Evolutionary conservation across 331 rosid genomes (phyloP).

Genomic region (Quercus lobata): DNA sequence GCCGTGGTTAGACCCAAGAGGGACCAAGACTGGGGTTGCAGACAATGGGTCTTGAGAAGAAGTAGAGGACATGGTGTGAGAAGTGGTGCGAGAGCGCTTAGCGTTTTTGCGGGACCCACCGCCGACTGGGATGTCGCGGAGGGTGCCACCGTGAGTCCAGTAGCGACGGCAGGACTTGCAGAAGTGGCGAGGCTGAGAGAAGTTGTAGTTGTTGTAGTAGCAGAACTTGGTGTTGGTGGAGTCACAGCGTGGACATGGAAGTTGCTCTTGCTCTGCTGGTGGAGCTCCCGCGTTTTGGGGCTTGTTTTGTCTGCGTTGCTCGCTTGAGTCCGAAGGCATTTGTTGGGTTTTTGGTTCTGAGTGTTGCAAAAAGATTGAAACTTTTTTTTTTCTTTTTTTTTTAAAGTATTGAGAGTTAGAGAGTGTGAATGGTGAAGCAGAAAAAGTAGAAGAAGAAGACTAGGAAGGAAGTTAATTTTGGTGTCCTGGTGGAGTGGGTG

Average conservation of each 20-base stretch:
- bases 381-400: neutral
- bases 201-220: conserved; percentile 92
- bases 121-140: conserved; percentile 89
- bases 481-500: neutral
- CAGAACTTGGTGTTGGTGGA: conserved; percentile 92
- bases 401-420: neutral
- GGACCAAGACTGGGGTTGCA: conserved; percentile 33
- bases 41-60: conserved; percentile 20
- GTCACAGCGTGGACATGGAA: conserved; percentile 89
- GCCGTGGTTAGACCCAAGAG: conserved; percentile 23
- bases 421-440: neutral
- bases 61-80: conserved; percentile 7
- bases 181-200: conserved; percentile 93
- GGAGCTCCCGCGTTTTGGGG: conserved; percentile 38
- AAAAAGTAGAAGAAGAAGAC: neutral
- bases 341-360: neutral
- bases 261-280: conserved; percentile 80
- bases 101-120: conserved; percentile 89
- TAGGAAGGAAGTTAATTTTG: neutral
- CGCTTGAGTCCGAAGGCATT: conserved; percentile 61
- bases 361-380: neutral
- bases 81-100: conserved; percentile 65
- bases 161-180: conserved; percentile 95
- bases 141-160: conserved; percentile 97
- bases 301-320: conserved; percentile 44